A percentile compares a stretch with the other conserved stretches of the same genome.
phyloP scores from a whole-genome alignment of 306 rosid genomes.

The Nissolia schottii region DNA sequence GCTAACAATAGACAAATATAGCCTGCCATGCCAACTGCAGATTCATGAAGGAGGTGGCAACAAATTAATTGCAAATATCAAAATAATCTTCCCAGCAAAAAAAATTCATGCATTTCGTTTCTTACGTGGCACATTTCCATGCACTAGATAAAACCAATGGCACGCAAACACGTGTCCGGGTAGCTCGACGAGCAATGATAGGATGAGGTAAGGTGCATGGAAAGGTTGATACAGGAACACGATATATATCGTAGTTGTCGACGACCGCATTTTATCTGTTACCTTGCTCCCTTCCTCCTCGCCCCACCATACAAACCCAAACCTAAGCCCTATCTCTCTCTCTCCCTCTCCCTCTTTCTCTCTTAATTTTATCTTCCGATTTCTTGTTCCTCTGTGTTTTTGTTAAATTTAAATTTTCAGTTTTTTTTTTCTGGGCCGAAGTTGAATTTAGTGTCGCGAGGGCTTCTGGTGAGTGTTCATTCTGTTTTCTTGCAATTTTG shows the following conservation, averaged over 20 bases:
- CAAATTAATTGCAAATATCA: background rate
- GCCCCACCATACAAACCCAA: constrained; percentile 30
- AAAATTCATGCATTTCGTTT: background rate
- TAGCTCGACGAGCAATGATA: background rate
- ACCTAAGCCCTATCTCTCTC: background rate
- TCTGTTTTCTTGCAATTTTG: background rate
- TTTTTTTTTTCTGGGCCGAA: background rate
- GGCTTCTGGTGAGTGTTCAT: background rate
- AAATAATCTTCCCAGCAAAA: background rate
- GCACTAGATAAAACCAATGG: background rate
- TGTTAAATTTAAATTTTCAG: background rate
- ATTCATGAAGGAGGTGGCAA: background rate
- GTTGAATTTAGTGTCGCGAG: background rate
- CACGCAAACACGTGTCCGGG: background rate
- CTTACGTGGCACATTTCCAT: background rate
- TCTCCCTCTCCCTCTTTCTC: background rate
- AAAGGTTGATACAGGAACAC: background rate
- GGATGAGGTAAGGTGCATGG: background rate
- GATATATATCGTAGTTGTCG: background rate
- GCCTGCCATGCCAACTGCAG: too few species aligned
- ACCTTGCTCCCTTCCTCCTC: background rate
- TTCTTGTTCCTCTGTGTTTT: background rate
- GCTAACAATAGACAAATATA: too few species aligned
- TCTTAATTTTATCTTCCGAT: background rate
- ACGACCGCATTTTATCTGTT: background rate